Base-by-base conservation (phyloP, 2,329 filamentous ascomycete species). In the Monosporascus sp. region DNA sequence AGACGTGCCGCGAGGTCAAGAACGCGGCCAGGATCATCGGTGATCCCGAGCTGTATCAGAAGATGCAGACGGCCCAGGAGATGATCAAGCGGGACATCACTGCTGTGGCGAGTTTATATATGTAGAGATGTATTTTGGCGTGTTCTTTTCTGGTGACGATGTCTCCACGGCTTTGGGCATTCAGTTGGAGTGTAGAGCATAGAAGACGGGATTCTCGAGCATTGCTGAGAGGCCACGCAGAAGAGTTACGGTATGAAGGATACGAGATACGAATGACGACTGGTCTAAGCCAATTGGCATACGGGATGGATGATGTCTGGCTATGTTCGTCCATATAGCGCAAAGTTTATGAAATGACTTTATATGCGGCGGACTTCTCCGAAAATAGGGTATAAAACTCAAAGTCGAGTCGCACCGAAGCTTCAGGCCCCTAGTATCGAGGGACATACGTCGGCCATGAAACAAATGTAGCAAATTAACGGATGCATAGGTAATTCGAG, bases 1-100 rank as follows among this genome's bases (percentile, higher is more conserved):
- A 99, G 79, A 96, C 91, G 8, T 99, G 94, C 68, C 81, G 94
- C 48, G 94, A 99, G 72, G 94, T 97, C 52, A 97, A 96, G 79
- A 97, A 96, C 68, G 93, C 94, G 38, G 94, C 94, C 27, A 82
- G 94, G 60, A 90, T 99, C 60, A 92, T 99, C 61, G 94, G 94
- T 24, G 94, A 99, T 68, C 94, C 94, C 3, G 87, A 87, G 52
- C 74, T 99, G 61, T 97, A 96, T 70, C 84, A 87, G 61, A 99
- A 99, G 81, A 99, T 99, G 93, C 87, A 96, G 74, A 86, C 86
- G 58, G 95, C 93, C 61, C 93, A 97, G 80, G 94, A 99, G 77
- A 82, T 97, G 81, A 99, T 99, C 69, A 95, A 96, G 80, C 78
- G 94, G 65, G 94, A 97, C 70, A 94, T 96, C 51, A 95, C 90